phyloP scores from a whole-genome alignment of 495 filamentous ascomycete species.

The Clavariopsis aquatica region DNA sequence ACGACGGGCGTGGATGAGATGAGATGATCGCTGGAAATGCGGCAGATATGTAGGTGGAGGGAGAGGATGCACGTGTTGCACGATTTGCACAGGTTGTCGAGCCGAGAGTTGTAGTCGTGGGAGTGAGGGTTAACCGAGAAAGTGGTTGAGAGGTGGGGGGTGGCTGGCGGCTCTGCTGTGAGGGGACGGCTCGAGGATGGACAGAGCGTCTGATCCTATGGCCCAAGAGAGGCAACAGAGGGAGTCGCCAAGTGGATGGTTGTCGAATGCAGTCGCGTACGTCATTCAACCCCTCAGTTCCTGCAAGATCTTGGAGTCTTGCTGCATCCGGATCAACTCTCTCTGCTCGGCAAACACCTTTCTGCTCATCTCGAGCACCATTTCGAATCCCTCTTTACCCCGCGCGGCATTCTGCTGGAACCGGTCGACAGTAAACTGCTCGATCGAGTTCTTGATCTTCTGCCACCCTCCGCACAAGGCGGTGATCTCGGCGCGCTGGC shows the following conservation, averaged over 20 bases:
- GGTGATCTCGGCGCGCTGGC: slow-evolving; percentile 87
- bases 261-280: background rate
- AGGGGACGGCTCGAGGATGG: background rate
- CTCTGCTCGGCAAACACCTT: slow-evolving; percentile 88
- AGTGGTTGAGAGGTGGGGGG: background rate
- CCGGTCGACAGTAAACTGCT: slow-evolving; percentile 82
- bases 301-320: slow-evolving; percentile 30
- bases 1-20: background rate
- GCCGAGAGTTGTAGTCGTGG: background rate
- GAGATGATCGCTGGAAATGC: slow-evolving; percentile 16
- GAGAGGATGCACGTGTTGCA: background rate
- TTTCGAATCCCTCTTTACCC: slow-evolving; percentile 90
- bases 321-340: slow-evolving; percentile 47
- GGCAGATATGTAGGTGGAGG: background rate
- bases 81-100: background rate
- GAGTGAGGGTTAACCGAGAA: background rate
- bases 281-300: slow-evolving; percentile 18
- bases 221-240: background rate
- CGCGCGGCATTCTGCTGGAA: slow-evolving; percentile 88
- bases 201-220: background rate
- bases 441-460: slow-evolving; percentile 88
- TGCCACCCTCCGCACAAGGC: slow-evolving; percentile 95
- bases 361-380: slow-evolving; percentile 89
- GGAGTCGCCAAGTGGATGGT: background rate
- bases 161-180: background rate